Evolutionary conservation across 2,329 filamentous ascomycete genomes (phyloP).

Genomic region (Penicillium sp.): DNA sequence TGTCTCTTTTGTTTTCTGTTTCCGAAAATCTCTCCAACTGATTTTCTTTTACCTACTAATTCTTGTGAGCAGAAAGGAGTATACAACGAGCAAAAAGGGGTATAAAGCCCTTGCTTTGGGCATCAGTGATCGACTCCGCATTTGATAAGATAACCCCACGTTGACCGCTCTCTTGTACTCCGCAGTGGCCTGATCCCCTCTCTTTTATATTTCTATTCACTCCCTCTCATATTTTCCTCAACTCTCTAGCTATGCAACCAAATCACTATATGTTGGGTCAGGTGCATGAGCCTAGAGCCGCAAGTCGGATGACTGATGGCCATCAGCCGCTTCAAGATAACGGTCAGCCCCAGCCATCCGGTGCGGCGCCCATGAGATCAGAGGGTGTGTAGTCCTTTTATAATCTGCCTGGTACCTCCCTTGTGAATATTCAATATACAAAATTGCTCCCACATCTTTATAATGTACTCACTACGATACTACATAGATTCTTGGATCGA

Average conservation of each 20-base stretch:
- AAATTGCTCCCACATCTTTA: slow-evolving; percentile 11
- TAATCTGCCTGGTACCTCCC: slow-evolving; percentile 11
- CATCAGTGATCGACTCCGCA: slow-evolving; percentile 23
- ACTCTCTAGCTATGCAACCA: slow-evolving; percentile 36
- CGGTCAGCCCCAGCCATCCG: slow-evolving; percentile 37
- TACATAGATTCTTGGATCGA: slow-evolving; percentile 92
- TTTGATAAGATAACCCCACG: slow-evolving; percentile 29
- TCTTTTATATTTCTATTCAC: slow-evolving; percentile 6
- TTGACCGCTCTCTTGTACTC: slow-evolving; percentile 25
- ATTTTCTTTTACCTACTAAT: neutral
- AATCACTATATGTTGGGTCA: slow-evolving; percentile 40
- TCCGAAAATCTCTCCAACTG: too few relatives aligned
- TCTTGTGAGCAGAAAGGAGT: neutral
- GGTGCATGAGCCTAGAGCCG: slow-evolving; percentile 32
- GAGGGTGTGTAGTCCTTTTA: slow-evolving; percentile 38
- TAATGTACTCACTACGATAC: slow-evolving; percentile 47
- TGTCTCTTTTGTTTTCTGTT: neutral
- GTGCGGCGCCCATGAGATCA: slow-evolving; percentile 40
- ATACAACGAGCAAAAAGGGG: neutral
- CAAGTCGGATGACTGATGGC: slow-evolving; percentile 35
- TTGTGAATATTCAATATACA: slow-evolving; percentile 21
- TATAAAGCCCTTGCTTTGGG: slow-evolving; percentile 13
- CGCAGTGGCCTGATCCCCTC: slow-evolving; percentile 19
- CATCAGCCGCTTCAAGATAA: slow-evolving; percentile 31
- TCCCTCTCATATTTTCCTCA: neutral